These are phyloP conservation scores for Micromonas commoda DNA, from an alignment of 139 green algal genomes.

Conservation along the genomic window DNA sequence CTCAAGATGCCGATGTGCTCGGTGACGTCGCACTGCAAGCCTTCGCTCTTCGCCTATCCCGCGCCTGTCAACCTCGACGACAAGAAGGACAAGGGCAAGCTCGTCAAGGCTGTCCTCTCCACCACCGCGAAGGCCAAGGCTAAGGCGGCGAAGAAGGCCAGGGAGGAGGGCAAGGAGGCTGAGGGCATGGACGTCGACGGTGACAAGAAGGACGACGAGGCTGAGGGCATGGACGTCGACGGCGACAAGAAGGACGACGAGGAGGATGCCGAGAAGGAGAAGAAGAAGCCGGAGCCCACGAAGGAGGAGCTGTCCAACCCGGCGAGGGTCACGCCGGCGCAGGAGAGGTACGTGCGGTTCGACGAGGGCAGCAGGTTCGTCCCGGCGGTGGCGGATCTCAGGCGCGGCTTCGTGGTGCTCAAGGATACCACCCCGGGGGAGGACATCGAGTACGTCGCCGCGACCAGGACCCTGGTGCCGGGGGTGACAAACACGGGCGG, in stretches of 20 bases:
- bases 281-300: constrained; percentile 57
- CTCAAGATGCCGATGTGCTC: constrained; percentile 68
- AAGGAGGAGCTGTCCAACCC: constrained; percentile 73
- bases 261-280: constrained; percentile 17
- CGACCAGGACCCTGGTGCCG: background rate
- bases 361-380: constrained; percentile 39
- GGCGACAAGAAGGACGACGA: background rate
- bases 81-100: constrained; percentile 63
- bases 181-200: constrained; percentile 10
- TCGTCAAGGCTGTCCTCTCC: constrained; percentile 88
- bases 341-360: constrained; percentile 60
- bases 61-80: constrained; percentile 52
- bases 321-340: constrained; percentile 68
- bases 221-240: constrained; percentile 37
- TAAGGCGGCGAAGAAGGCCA: constrained; percentile 42
- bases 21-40: constrained; percentile 50
- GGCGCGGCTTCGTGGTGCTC: constrained; percentile 59
- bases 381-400: constrained; percentile 23
- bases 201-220: constrained; percentile 11
- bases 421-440: constrained; percentile 48
- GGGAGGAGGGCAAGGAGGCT: constrained; percentile 24
- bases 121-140: constrained; percentile 70
- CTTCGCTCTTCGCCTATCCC: constrained; percentile 85
- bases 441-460: constrained; percentile 8
- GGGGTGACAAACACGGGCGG: constrained; percentile 28